Evolutionary conservation across 257 asterid genomes (phyloP).

Genomic region (Solanum arcanum): DNA sequence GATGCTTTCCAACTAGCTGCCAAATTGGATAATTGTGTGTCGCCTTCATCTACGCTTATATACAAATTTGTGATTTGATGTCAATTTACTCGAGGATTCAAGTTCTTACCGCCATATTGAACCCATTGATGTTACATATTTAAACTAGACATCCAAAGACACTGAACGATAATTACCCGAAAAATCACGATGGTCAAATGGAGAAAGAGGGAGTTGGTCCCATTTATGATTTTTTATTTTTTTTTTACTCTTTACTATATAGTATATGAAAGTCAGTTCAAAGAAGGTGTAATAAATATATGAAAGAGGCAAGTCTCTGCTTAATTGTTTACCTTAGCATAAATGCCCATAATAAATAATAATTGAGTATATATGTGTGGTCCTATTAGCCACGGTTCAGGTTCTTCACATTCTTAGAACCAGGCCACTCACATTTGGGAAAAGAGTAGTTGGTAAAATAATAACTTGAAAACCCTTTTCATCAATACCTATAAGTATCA

Average conservation of each 20-base stretch:
- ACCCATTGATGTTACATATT: background rate
- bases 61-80: background rate
- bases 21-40: background rate
- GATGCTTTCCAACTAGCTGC: background rate
- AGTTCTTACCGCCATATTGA: background rate
- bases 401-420: background rate
- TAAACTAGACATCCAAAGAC: background rate
- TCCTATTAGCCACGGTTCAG: background rate
- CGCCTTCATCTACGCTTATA: background rate
- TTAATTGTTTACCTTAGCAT: background rate
- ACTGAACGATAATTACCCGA: background rate
- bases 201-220: background rate
- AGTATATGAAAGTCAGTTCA: background rate
- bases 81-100: background rate
- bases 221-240: background rate
- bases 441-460: background rate
- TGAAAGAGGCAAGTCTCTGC: background rate
- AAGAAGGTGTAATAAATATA: background rate
- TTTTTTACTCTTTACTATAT: background rate
- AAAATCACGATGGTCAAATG: background rate
- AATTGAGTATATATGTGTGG: background rate
- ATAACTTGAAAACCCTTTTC: background rate
- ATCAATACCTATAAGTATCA: background rate
- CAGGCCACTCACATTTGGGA: background rate
- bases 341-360: background rate